Percentiles rank a stretch among this genome's conserved stretches.
These are phyloP conservation scores for Leccinum pachyderme DNA, from an alignment of 1,284 basidiomycete species.

Conservation along the genomic window DNA sequence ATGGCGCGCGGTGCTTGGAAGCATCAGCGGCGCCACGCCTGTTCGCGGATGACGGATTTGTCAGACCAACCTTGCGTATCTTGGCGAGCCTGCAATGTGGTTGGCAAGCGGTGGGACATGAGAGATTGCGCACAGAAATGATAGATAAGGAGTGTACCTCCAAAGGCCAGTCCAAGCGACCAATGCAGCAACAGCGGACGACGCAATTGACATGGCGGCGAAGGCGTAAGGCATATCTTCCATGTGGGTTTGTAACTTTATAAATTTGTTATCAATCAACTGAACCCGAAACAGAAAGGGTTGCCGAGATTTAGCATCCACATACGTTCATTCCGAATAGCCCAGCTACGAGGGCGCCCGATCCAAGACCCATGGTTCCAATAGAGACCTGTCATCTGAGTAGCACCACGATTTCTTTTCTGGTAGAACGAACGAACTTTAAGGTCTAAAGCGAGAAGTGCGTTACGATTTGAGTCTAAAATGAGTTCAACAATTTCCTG, in stretches of 20 bases:
- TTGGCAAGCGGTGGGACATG: slow-evolving; percentile 7
- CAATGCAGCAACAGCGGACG: slow-evolving; percentile 51
- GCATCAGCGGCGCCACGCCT: slow-evolving; percentile 17
- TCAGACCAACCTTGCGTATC: slow-evolving; percentile 54
- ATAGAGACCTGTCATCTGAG: slow-evolving; percentile 72
- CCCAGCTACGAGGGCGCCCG: slow-evolving; percentile 91
- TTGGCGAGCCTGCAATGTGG: slow-evolving; percentile 38
- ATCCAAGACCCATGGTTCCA: slow-evolving; percentile 87
- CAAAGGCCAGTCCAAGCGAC: slow-evolving; percentile 62
- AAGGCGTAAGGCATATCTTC: slow-evolving; percentile 72
- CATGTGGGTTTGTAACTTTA: slow-evolving; percentile 65
- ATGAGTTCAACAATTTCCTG: slow-evolving; percentile 98
- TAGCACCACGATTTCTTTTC: slow-evolving; percentile 3
- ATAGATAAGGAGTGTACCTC: slow-evolving; percentile 41
- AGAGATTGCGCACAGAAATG: slow-evolving; percentile 6
- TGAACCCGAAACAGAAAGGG: slow-evolving; percentile 25
- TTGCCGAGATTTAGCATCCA: slow-evolving; percentile 21
- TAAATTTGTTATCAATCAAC: slow-evolving; percentile 16
- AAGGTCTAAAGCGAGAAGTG: slow-evolving; percentile 87
- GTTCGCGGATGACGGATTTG: slow-evolving; percentile 33
- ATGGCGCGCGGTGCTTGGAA: slow-evolving; percentile 38
- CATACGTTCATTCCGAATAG: slow-evolving; percentile 95
- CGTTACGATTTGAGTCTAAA: slow-evolving; percentile 94
- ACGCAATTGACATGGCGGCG: slow-evolving; percentile 55
- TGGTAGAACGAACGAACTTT: slow-evolving; percentile 49